Evolutionary conservation across 1,139 yeast species (phyloP).

Genomic region (Saccharomyces hybrid): DNA sequence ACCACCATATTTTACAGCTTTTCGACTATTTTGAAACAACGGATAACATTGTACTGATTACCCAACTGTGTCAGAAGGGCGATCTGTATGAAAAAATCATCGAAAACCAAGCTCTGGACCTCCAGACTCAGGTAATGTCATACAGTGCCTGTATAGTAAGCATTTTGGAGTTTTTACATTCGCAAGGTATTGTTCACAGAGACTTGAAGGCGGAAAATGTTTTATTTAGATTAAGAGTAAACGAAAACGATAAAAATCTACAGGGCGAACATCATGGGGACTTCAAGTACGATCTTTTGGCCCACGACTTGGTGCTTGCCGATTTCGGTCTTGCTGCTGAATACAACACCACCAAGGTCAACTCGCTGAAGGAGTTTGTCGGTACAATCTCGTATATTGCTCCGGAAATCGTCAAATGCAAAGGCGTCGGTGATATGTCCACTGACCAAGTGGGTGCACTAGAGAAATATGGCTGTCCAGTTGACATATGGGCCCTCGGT

Average conservation of each 20-base stretch:
- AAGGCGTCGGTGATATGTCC: slow-evolving; percentile 33
- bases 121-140: slow-evolving; percentile 42
- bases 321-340: slow-evolving; percentile 53
- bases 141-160: slow-evolving; percentile 38
- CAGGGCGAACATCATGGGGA: neutral
- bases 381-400: slow-evolving; percentile 77
- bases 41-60: slow-evolving; percentile 51
- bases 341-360: slow-evolving; percentile 9
- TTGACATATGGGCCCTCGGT: slow-evolving; percentile 75
- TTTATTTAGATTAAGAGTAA: slow-evolving; percentile 37
- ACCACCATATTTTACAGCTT: slow-evolving; percentile 54
- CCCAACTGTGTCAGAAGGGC: slow-evolving; percentile 62
- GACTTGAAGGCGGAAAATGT: slow-evolving; percentile 88
- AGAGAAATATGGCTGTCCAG: slow-evolving; percentile 44
- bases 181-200: slow-evolving; percentile 69
- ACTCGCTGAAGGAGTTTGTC: slow-evolving; percentile 38
- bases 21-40: slow-evolving; percentile 66
- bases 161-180: slow-evolving; percentile 64
- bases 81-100: slow-evolving; percentile 58
- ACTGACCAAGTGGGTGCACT: slow-evolving; percentile 13
- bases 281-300: slow-evolving; percentile 22
- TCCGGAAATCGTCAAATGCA: slow-evolving; percentile 51
- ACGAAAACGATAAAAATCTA: slow-evolving; percentile 15
- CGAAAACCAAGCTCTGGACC: slow-evolving; percentile 38
- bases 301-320: slow-evolving; percentile 52